Evolutionary conservation across 768 basidiomycete species (phyloP), one percentile per base, ranked within the genome.

Genomic region (Amanita exitialis): DNA sequence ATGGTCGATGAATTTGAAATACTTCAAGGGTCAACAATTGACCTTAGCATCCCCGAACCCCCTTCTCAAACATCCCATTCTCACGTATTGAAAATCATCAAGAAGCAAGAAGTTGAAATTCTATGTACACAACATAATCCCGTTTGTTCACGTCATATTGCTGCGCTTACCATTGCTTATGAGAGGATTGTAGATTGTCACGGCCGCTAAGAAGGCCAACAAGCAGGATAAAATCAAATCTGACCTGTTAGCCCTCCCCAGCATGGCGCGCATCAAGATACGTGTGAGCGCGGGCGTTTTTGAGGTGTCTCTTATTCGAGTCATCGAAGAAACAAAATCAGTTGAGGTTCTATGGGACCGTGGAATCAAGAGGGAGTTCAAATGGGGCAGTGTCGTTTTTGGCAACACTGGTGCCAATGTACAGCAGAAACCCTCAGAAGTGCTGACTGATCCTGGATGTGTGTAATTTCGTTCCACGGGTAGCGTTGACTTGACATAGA

Each of bases 61-160:
- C 32, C 45, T 52, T 41, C 38, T 55, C 8, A 48, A 4, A 15
- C 10, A 15, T 38, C 47, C 25, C 47, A 44, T 30, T 56, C 63
- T 25, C 66, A 62, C 16, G 71, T 83, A 13, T 65, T 88, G 55
- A 88, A 84, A 65, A 69, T 76, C 25, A 79, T 92, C 61, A 82
- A 72, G 70, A 91, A 91, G 66, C 62, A 75, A 6, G 82, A 82
- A 57, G 77, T 90, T 3, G 80, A 89, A 57, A 71, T 91, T 10
- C 65, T 94, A 3, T 98, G 94, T 62, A 69, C 83, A 1, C 84
- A 87, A 58, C 94, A 97, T 61, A 97, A 96, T 59, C 92, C 92
- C 7, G 93, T 94, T 62, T 55, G 90, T 73, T 37, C 47, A 45
- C 27, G 28, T 43, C 28, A 16, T 18, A 20, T 51, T 52, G 16